A percentile compares a stretch with the other conserved stretches of the same genome.
Evolutionary conservation across 192 early-diverging fungal genomes (phyloP).

Genomic region (Backusella morwellensis): DNA sequence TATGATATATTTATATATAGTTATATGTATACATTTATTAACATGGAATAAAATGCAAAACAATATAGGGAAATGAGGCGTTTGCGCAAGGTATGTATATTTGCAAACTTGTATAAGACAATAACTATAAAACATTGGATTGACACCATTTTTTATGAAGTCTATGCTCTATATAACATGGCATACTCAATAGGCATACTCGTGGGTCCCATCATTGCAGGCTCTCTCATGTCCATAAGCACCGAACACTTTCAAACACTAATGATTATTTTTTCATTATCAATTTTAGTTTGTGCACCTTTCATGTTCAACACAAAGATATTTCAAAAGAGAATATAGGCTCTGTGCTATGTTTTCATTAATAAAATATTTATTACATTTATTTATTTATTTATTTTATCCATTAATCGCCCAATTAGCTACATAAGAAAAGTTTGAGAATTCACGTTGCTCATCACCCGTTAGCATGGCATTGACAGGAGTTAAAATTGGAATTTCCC

Average conservation of each 20-base stretch:
- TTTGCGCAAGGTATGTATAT: slow-evolving; percentile 5
- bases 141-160: neutral
- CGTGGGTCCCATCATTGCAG: neutral
- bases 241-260: neutral
- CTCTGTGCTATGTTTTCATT: neutral
- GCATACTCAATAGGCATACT: neutral
- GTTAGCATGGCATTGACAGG: slow-evolving; percentile 84
- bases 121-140: neutral
- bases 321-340: neutral
- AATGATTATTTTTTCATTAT: neutral
- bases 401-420: slow-evolving; percentile 68
- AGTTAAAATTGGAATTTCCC: slow-evolving; percentile 83
- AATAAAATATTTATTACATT: neutral
- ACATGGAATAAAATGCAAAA: neutral
- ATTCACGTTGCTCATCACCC: slow-evolving; percentile 84
- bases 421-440: slow-evolving; percentile 85
- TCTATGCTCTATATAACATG: neutral
- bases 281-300: neutral
- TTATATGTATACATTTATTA: neutral
- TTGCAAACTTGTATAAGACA: neutral
- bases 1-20: neutral
- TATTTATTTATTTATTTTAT: neutral
- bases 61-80: neutral
- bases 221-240: neutral
- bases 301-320: neutral